Base-by-base conservation (phyloP, 225 moss, liverwort and hornwort species). In the Polytrichum formosum region DNA sequence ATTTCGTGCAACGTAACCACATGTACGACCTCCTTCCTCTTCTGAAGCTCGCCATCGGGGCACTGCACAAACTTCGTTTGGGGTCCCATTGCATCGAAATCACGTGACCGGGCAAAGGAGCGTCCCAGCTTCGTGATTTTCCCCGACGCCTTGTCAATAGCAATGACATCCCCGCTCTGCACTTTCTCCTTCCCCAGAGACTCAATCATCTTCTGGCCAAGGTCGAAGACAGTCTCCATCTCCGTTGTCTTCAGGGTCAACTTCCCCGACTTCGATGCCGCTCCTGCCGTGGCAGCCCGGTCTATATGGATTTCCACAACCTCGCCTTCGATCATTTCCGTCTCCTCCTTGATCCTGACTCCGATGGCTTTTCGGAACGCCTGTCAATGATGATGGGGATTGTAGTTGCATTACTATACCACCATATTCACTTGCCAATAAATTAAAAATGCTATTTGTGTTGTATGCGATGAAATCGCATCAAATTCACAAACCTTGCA, bases 261-360 rank as follows among this genome's bases (percentile, higher is more conserved):
- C 74, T 91, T 91, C 5, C 93, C 93, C 0, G 80, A 70, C 64
- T 93, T 93, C 1, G 89, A 77, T 16, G 69, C 67, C 16, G 79
- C 76, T 7, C 87, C 76, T 4, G 78, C 66, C 1, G 76, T 53
- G 0, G 87, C 90, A n/a, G 89, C 83, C 71, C 83, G 83, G 28
- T 93, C 91, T 65, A 93, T 80, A 30, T 81, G 68, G 63, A 93
- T 78, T 67, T 93, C 91, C 25, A 93, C 87, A 4, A 93, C 93
- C 75, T 93, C 91, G 63, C 93, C 93, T 72, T 93, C 93, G 28
- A 93, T 93, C 70, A 93, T 85, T 78, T 93, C 93, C 28, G 93
- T 91, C 77, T 93, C 91, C 64, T 93, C 93, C 46, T 93, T 93
- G 18, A 93, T 93, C 53, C 91, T 68, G 17, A 93, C 89, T 54